These are phyloP conservation scores for Cercospora sp. DNA, from an alignment of 2,329 filamentous ascomycete genomes.

Conservation along the genomic window DNA sequence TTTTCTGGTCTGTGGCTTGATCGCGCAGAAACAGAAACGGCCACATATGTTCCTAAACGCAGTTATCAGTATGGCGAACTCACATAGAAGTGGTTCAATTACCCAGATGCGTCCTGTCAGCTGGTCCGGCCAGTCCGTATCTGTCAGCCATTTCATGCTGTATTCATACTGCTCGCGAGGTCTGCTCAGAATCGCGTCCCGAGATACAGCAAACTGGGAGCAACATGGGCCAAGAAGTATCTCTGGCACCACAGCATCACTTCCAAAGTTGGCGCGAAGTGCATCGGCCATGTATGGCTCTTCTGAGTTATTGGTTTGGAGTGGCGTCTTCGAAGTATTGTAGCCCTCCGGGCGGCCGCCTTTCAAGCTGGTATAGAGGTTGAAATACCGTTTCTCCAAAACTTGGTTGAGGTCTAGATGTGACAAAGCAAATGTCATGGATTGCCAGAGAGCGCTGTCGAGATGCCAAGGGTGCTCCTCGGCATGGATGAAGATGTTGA, in stretches of 20 bases:
- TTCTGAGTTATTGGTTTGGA: constrained; percentile 17
- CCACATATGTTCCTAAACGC: constrained; percentile 27
- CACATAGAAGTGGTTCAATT: not conserved
- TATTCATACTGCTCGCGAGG: constrained; percentile 21
- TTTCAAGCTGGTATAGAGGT: constrained; percentile 24
- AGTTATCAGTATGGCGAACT: not conserved
- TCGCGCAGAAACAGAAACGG: constrained; percentile 18
- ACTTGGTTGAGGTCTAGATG: constrained; percentile 22
- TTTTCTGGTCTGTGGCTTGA: constrained; percentile 6
- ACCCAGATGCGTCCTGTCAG: constrained; percentile 22
- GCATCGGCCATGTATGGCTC: constrained; percentile 24
- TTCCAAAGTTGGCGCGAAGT: constrained; percentile 22
- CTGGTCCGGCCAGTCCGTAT: constrained; percentile 19
- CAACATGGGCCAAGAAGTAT: constrained; percentile 24
- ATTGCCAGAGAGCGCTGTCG: constrained; percentile 18
- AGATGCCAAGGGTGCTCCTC: constrained; percentile 25
- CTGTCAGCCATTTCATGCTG: constrained; percentile 20
- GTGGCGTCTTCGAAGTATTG: constrained; percentile 21
- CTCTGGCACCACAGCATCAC: constrained; percentile 16
- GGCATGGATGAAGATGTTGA: constrained; percentile 62
- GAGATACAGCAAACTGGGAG: constrained; percentile 25
- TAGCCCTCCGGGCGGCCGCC: constrained; percentile 20
- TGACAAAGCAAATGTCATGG: constrained; percentile 19
- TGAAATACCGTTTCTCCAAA: constrained; percentile 20
- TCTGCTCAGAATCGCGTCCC: constrained; percentile 17